Conservation (phyloP, 371 early-diverging fungal species). For the Apophysomyces trapeziformis region DNA sequence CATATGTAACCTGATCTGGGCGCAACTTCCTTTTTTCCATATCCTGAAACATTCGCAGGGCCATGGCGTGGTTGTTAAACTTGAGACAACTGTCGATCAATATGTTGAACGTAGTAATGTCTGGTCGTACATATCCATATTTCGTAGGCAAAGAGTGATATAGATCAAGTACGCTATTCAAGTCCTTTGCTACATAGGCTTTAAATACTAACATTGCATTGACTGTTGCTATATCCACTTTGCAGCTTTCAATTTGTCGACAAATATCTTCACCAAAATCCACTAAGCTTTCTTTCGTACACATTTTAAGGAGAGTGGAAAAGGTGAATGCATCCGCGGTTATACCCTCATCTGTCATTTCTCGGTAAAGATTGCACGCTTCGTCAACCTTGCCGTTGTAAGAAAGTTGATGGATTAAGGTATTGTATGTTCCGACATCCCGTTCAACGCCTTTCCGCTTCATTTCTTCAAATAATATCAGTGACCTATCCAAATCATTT, state of each 20-base stretch:
- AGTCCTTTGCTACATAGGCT: constrained; percentile 9
- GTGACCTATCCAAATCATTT: constrained; percentile 39
- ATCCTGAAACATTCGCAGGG: constrained; percentile 36
- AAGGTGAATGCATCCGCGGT: constrained; percentile 53
- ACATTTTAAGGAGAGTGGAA: constrained; percentile 50
- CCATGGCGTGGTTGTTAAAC: constrained; percentile 32
- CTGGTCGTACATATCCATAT: constrained; percentile 30
- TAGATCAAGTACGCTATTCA: constrained; percentile 26
- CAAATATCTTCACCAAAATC: constrained; percentile 21
- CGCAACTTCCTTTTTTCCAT: constrained; percentile 31
- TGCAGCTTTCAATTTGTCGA: not conserved
- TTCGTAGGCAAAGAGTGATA: constrained; percentile 21
- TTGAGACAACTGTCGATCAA: constrained; percentile 49
- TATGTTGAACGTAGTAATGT: constrained; percentile 44
- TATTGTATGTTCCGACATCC: constrained; percentile 55
- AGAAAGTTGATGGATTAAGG: constrained; percentile 35
- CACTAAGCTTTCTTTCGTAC: constrained; percentile 23
- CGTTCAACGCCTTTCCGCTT: constrained; percentile 24
- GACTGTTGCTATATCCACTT: constrained; percentile 30
- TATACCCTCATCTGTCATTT: constrained; percentile 35
- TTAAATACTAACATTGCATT: constrained; percentile 40
- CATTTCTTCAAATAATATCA: constrained; percentile 46
- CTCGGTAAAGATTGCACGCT: constrained; percentile 35
- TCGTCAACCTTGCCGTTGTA: constrained; percentile 10
- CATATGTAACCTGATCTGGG: constrained; percentile 60